Base-by-base conservation (phyloP, 2,329 filamentous ascomycete genomes). In the Penicillium sp. region DNA sequence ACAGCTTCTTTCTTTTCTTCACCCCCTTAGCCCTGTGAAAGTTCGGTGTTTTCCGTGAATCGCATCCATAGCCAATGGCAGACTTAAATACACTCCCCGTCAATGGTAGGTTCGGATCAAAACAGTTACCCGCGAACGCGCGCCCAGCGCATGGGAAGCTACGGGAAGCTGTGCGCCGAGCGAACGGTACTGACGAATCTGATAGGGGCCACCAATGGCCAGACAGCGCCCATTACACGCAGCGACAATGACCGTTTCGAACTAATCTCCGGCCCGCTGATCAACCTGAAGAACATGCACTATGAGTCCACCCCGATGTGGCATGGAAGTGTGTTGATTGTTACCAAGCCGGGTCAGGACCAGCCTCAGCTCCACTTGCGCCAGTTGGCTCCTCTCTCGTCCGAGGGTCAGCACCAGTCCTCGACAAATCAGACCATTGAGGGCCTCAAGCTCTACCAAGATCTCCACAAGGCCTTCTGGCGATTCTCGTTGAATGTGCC, bases 321-420 rank as follows among this genome's bases (percentile, higher is more conserved):
- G 93, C 81, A 90, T 67, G 93, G 93, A 57, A 96, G 92, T 72
- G 90, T 96, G 8, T 78, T 97, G 66, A 79, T 97, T 50, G 92
- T 97, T 52, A 90, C 88, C 16, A 87, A 83, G 51, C 89, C 92
- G 4, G 89, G 89, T 25, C 86, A 85, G 68, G 78, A 80, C 21
- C 83, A 85, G 60, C 81, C 83, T 1, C 78, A 83, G 61, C 86
- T 96, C 42, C 80, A 81, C 26, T 74, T 77, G 62, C 72, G 72
- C 58, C 69, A 72, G 37, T 55, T 65, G 7, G 75, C 73, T 35
- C 68, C 73, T 35, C 68, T 73, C 19, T 57, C 43, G 48, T 70
- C 62, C 54, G 67, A 66, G 27, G 52, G 54, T 14, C 57, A 67
- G n/a, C 26, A 54, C 43, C 64, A 61, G 37, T 62, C 48, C 10